Evolutionary conservation across 306 rosid genomes (phyloP).

Genomic region (Arachis stenosperma): DNA sequence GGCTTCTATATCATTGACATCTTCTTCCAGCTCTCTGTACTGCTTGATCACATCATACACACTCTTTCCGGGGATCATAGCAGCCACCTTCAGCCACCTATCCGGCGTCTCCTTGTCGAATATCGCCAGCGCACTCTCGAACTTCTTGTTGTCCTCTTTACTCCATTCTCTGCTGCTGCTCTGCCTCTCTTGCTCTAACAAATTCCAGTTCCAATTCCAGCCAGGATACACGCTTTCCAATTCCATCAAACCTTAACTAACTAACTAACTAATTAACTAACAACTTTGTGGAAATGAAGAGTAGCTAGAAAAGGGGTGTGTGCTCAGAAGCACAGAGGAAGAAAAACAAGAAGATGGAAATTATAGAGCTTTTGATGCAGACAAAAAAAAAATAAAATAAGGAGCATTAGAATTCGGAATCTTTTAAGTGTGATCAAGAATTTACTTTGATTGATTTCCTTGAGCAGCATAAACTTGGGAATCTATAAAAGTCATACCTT

Average conservation of each 20-base stretch:
- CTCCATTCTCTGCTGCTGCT: constrained; percentile 66
- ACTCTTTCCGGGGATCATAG: constrained; percentile 90
- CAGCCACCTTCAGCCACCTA: constrained; percentile 71
- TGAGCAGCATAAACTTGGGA: constrained; percentile 53
- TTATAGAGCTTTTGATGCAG: constrained; percentile 45
- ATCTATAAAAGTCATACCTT: constrained; percentile 69
- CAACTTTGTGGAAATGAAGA: constrained; percentile 15
- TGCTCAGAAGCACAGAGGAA: constrained; percentile 24
- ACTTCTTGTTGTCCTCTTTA: constrained; percentile 83
- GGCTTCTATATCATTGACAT: constrained; percentile 81
- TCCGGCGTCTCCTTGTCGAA: constrained; percentile 80
- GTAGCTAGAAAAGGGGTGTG: constrained; percentile 5
- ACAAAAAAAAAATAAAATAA: not conserved
- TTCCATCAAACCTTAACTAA: constrained; percentile 52
- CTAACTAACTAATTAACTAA: constrained; percentile 21
- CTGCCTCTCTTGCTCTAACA: constrained; percentile 55
- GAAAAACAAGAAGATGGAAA: constrained; percentile 21
- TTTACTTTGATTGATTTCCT: constrained; percentile 46
- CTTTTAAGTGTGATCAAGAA: constrained; percentile 66
- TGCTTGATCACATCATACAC: constrained; percentile 82
- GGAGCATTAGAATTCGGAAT: constrained; percentile 56
- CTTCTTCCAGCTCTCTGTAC: constrained; percentile 80
- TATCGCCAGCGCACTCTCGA: constrained; percentile 90
- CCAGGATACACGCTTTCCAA: constrained; percentile 58
- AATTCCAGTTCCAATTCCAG: constrained; percentile 50